Base-by-base conservation (phyloP, 495 filamentous ascomycete genomes). In the Pyrenula aspistea region DNA sequence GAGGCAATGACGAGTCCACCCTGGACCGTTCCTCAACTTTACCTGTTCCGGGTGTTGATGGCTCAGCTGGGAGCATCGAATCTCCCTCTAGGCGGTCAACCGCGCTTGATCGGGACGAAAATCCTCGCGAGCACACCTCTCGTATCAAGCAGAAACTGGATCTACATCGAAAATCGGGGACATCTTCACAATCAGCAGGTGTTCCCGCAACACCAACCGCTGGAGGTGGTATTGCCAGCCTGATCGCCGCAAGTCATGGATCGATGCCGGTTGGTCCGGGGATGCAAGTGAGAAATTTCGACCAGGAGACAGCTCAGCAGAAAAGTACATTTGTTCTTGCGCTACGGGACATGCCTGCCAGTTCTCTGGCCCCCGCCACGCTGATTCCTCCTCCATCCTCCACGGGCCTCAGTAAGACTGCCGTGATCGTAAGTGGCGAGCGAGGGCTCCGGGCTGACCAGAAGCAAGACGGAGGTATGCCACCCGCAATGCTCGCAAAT, bases 111-210 rank as follows among this genome's bases (percentile, higher is more conserved):
- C 53, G 72, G 72, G 80, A 86, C 51, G 78, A 81, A 57, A 80
- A 87, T 69, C 70, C 81, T 66, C 74, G 85, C 53, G 89, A 92
- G 55, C 89, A 91, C 66, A 85, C 88, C 2, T 83, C 89, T 20
- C 82, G 90, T 56, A 87, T 96, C 58, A 96, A 95, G 62, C 87
- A 93, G 65, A 96, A 91, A 67, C 75, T 96, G 55, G 93, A 96
- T 70, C 75, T 96, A 47, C 89, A 93, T 67, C 85, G 91, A 58
- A 91, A 91, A 59, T 77, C 85, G 12, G 83, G 83, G 22, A 75
- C 83, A 54, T 8, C 4, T 42, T 4, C 31, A 8, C 31, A 42
- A 15, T 15, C 15, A 15, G 71, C 71, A 10, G 67, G 64, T 8
- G 70, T 66, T 22, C 68, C 63, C 61, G 67, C 61, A 57, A 71